Evolutionary conservation across 208 protist species (phyloP), one percentile per base, ranked within the genome.

Genomic region (Acanthamoeba healyi): DNA sequence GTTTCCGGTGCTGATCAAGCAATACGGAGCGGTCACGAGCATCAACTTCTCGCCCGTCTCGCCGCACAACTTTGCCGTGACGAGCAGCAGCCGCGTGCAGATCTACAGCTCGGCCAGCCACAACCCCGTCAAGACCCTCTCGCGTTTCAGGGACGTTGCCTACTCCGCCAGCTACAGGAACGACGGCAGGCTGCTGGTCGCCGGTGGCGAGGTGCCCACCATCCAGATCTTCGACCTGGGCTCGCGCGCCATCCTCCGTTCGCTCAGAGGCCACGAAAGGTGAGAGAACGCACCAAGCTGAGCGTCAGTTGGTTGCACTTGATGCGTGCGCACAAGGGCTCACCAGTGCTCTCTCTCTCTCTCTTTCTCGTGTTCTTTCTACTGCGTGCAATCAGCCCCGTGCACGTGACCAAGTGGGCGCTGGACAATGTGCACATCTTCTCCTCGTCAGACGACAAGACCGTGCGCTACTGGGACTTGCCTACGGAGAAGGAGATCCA

Each of bases 101-200:
- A 63, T 96, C 46, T 96, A 92, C 94, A 90, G 65, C 63, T 54
- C 81, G 58, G 81, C 93, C 46, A 95, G 67, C 3, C 93, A 91
- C 32, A 94, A 40, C 10, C 74, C 92, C n/a, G 67, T 94, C 29
- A 96, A 95, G 92, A 96, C 89, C 7, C 14, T 96, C 14, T 87
- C 95, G 29, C 95, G 95, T 5, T 96, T 96, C 84, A 67, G 49
- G 26, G 94, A 96, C 49, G 65, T 94, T 6, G 95, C 94, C 34
- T 94, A 96, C 92, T 72, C 79, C 24, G 94, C 58, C 36, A 49
- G 29, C 4, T 93, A 91, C 42, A 81, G 95, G 44, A 44, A 72
- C 63, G 95, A 96, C 72, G 95, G 95, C 82, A 61, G 82, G 74
- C 61, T 96, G 49, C 40, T 96, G 2, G 95, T 95, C 10, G 95